Conservation (phyloP, 345 rosid species). For the Xanthoceras sorbifolium region DNA sequence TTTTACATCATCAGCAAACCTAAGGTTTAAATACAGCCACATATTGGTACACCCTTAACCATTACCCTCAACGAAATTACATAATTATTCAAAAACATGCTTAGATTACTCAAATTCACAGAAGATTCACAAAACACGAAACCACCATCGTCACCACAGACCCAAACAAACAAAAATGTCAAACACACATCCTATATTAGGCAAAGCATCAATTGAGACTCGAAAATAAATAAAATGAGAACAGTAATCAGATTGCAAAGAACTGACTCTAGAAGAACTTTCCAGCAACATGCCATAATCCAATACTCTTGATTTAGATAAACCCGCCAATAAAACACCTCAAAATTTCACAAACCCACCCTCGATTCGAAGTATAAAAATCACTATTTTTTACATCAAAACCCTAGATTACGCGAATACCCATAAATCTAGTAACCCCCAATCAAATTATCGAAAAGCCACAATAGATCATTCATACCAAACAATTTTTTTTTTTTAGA, state of each 20-base stretch:
- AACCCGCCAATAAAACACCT: no score
- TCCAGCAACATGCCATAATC: neutral
- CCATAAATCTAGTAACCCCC: neutral
- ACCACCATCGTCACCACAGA: no score
- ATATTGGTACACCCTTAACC: neutral
- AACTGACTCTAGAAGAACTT: neutral
- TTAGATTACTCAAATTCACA: neutral
- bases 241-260: neutral
- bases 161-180: no score
- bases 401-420: slow-evolving; percentile 1
- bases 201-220: neutral
- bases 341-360: neutral
- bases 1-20: neutral
- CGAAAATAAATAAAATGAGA: neutral
- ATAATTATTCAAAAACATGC: neutral
- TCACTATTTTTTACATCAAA: neutral
- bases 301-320: neutral
- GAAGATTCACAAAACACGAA: neutral
- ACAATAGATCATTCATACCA: neutral
- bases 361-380: neutral
- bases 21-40: neutral
- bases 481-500: no score
- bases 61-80: neutral
- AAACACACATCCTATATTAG: neutral
- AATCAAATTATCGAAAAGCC: neutral